These are phyloP conservation scores for Ustilago tritici DNA, from an alignment of 1,284 basidiomycete genomes.

Conservation along the genomic window DNA sequence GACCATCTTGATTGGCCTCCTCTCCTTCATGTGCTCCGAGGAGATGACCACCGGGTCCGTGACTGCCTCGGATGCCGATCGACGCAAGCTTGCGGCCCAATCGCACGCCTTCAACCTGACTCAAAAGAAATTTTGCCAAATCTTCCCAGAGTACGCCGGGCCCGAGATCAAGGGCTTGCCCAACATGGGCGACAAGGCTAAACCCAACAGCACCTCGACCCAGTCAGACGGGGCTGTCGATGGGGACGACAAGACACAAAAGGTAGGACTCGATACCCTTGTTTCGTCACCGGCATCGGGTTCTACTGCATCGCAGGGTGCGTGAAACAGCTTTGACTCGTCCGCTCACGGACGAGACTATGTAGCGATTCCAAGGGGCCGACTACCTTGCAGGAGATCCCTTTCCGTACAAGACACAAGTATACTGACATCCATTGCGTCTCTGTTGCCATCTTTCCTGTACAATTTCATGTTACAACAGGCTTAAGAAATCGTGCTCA, in stretches of 20 bases:
- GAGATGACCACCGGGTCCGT: constrained; percentile 96
- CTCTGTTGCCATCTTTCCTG: neutral
- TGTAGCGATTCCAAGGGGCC: neutral
- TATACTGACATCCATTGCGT: constrained; percentile 6
- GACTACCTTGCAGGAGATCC: constrained; percentile 13
- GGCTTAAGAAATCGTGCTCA: constrained; percentile 25
- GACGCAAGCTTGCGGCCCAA: constrained; percentile 79
- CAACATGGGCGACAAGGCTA: constrained; percentile 63
- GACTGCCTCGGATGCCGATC: constrained; percentile 82
- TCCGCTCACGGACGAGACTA: neutral
- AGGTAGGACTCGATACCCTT: constrained; percentile 46
- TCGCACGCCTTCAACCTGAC: constrained; percentile 87
- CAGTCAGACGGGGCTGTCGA: constrained; percentile 6
- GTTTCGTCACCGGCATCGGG: constrained; percentile 39
- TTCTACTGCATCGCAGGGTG: constrained; percentile 45
- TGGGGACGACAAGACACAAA: constrained; percentile 28
- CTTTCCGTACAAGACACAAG: neutral
- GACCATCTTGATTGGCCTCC: constrained; percentile 91
- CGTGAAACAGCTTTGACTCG: constrained; percentile 13
- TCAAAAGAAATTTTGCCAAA: constrained; percentile 77
- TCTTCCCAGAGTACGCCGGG: constrained; percentile 64
- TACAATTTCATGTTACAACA: neutral
- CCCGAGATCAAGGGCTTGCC: constrained; percentile 54
- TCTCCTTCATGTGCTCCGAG: constrained; percentile 95
- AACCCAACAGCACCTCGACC: constrained; percentile 10